A percentile compares a stretch with the other conserved stretches of the same genome.
Evolutionary conservation across 208 protist species (phyloP).

Genomic region (Trypanosoma theileri): DNA sequence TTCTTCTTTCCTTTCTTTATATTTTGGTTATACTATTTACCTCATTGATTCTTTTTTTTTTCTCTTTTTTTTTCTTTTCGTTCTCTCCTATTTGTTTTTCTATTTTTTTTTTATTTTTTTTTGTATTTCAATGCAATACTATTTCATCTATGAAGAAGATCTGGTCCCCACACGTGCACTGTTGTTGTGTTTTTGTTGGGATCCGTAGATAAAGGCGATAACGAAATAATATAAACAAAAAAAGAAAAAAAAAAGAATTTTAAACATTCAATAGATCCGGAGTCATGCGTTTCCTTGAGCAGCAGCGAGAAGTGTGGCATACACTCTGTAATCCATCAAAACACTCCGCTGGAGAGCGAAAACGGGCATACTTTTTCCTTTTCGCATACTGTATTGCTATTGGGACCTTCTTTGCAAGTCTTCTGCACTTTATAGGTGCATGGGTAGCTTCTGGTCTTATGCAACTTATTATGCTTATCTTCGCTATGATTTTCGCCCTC

Average conservation of each 20-base stretch:
- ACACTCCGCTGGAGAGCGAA: conserved; percentile 74
- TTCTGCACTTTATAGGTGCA: conserved; percentile 78
- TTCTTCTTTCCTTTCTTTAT: conserved; percentile 9
- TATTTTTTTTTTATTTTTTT: conserved; percentile 5
- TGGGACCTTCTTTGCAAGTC: conserved; percentile 48
- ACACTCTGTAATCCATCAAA: conserved; percentile 57
- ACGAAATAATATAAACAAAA: not conserved
- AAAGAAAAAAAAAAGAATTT: not conserved
- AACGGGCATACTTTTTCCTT: conserved; percentile 79
- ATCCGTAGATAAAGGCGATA: too few relatives aligned
- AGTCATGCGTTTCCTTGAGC: conserved; percentile 72
- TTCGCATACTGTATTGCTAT: conserved; percentile 67
- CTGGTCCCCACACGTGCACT: too few relatives aligned
- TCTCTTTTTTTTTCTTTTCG: conserved; percentile 25
- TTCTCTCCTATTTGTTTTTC: not conserved
- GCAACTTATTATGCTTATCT: conserved; percentile 67
- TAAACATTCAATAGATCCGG: not conserved
- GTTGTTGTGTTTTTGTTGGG: not conserved
- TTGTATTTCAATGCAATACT: too few relatives aligned
- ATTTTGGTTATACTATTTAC: not conserved
- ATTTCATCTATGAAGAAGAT: too few relatives aligned
- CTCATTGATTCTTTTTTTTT: conserved; percentile 20
- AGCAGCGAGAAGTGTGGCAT: conserved; percentile 71
- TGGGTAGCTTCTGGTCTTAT: conserved; percentile 66
- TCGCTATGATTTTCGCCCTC: conserved; percentile 75